Evolutionary conservation across 2,329 filamentous ascomycete genomes (phyloP).

Genomic region (Fusarium heterosporum): DNA sequence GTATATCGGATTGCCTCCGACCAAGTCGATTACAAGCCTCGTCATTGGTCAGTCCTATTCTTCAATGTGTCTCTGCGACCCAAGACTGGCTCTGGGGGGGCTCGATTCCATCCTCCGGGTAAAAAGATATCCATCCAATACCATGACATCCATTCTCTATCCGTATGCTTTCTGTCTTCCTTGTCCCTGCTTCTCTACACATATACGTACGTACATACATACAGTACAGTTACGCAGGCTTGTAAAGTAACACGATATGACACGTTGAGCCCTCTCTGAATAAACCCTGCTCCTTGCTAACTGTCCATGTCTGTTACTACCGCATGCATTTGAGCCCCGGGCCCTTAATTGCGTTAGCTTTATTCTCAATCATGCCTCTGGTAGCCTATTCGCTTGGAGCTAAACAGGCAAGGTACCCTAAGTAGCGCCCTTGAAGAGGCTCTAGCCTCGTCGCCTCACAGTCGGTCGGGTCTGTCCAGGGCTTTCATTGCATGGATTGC

Average conservation of each 20-base stretch:
- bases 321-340: conserved; percentile 26
- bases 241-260: neutral
- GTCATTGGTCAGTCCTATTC: conserved; percentile 9
- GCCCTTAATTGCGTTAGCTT: conserved; percentile 28
- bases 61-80: neutral
- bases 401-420: conserved; percentile 28
- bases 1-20: conserved; percentile 23
- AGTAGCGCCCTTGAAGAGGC: conserved; percentile 21
- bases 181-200: too few relatives aligned
- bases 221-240: neutral
- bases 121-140: conserved; percentile 2
- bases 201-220: too few relatives aligned
- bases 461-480: conserved; percentile 20
- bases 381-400: conserved; percentile 26
- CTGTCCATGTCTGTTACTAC: neutral
- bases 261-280: neutral
- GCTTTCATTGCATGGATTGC: conserved; percentile 1
- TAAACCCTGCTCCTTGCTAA: conserved; percentile 17
- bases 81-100: conserved; percentile 4
- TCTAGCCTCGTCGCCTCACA: conserved; percentile 32
- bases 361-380: conserved; percentile 8
- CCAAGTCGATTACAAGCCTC: neutral
- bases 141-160: neutral
- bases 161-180: neutral
- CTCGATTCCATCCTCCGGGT: conserved; percentile 11